Evolutionary conservation across 345 rosid species (phyloP), one percentile per base, ranked within the genome.

Genomic region (Lumnitzera racemosa): DNA sequence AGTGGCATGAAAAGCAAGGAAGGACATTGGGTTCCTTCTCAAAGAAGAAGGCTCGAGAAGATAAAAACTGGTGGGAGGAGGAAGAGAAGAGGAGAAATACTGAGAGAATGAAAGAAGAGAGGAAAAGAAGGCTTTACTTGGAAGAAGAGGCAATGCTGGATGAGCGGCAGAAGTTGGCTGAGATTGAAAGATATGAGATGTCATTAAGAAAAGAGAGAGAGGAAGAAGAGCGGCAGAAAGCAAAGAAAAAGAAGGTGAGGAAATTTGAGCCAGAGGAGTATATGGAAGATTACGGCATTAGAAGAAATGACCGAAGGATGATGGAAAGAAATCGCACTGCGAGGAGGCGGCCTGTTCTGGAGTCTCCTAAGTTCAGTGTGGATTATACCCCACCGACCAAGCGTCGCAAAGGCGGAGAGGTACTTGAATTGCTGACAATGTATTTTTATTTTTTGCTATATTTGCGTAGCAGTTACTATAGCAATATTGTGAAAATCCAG

Each of bases 341-440:
- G 13, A 90, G 81, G 75, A 78, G 81, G 66, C 76, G 83, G 55
- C 73, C 86, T 65, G 76, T 75, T 56, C 57, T 68, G 14, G 96
- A 89, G 57, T 55, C 70, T 54, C 85, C 76, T 46, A 72, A 52
- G 36, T 72, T 69, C 64, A 68, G 81, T 51, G 70, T 84, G 48
- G 91, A 87, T 58, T 74, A 61, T 67, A 82, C 72, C 46, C 80
- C 88, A 14, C 82, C 86, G 58, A 71, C 96, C 47, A 94, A 94
- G 75, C 90, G 95, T 24, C 95, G 91, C 15, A 90, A 88, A 78
- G 95, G 80, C 41, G 97, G 99, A 68, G 95, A 87, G 99, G 97
- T 90, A 87, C 62, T 59, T 29, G 49, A 27, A 60, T 27, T 61
- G 4, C 51, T 64, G 43, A 36, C 4, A 36, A 7, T 36, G 11